Base-by-base conservation (phyloP, 768 basidiomycete species). In the Chalciporus chontae region DNA sequence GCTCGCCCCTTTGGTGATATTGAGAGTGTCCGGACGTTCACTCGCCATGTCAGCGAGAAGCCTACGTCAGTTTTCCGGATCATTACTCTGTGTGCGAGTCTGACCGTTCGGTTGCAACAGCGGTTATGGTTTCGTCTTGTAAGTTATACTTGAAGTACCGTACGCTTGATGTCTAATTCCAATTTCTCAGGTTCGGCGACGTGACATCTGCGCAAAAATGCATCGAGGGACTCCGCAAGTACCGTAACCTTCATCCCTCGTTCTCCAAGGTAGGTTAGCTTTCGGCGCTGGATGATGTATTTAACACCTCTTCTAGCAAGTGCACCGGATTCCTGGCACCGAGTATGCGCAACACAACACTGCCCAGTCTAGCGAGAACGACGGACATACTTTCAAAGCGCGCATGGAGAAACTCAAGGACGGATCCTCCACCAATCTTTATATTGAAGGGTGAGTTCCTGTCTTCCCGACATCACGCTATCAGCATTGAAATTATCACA, bases 321-420 rank as follows among this genome's bases (percentile, higher is more conserved):
- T 85, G n/a, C 88, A 91, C 69, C 88, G 89, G 62, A 90, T 91
- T 40, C 88, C 87, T 6, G 88, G 88, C 9, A 86, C 87, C 2
- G 65, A 74, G 39, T 87, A 85, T 57, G 76, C 82, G 8, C 73
- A 74, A 32, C 53, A 68, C 11, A 52, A 36, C 27, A 44, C 43
- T 29, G 49, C 45, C 9, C 59, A 63, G 34, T 57, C 60, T 17
- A 58, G 56, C n/a, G 66, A 66, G 36, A 60, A 56, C 3, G 67
- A 73, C 31, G 65, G 60, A 19, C 68, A 64, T 40, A 73, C 77
- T 3, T 90, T 90, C 77, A 89, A 88, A 67, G 71, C 77, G n/a
- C 79, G 80, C 65, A 90, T 90, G 88, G 87, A 88, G 61, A 80
- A 77, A 50, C 69, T 89, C 45, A 76, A 77, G 51, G 87, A 90